Evolutionary conservation across 2,329 filamentous ascomycete species (phyloP).

Genomic region (Raffaelea arxii): DNA sequence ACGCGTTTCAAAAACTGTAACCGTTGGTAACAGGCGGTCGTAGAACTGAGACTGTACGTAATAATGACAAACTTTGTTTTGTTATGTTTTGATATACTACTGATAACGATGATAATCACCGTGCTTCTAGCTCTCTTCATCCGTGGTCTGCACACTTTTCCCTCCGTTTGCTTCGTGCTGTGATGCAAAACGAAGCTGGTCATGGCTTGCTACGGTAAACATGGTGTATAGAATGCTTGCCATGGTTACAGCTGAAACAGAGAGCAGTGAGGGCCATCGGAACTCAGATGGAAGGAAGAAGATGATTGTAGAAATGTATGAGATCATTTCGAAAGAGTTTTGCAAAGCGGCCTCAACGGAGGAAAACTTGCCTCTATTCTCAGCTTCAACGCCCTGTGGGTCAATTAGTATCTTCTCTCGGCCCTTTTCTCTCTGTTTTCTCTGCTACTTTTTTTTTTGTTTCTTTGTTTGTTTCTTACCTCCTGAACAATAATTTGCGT

Average conservation of each 20-base stretch:
- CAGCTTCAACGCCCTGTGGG: slow-evolving; percentile 40
- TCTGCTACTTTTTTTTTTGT: slow-evolving; percentile 14
- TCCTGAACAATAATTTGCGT: slow-evolving; percentile 52
- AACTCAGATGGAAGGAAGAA: slow-evolving; percentile 56
- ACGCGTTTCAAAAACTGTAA: too few relatives aligned
- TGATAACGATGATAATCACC: too few relatives aligned
- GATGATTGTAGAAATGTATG: slow-evolving; percentile 55
- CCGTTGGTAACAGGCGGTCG: too few relatives aligned
- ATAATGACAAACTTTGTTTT: too few relatives aligned
- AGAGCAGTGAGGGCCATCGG: slow-evolving; percentile 50
- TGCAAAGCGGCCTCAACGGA: slow-evolving; percentile 57
- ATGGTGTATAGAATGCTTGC: slow-evolving; percentile 41
- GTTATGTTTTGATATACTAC: too few relatives aligned
- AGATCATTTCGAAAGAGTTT: slow-evolving; percentile 58
- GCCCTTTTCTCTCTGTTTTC: too few relatives aligned
- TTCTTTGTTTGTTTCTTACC: slow-evolving; percentile 23
- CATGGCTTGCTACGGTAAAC: slow-evolving; percentile 46
- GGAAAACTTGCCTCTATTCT: slow-evolving; percentile 54
- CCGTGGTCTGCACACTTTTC: background rate
- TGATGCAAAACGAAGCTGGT: slow-evolving; percentile 45
- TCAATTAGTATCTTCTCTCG: too few relatives aligned
- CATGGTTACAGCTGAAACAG: slow-evolving; percentile 37
- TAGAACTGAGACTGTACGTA: too few relatives aligned
- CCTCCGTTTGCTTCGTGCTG: background rate
- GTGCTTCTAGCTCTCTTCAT: background rate